These are phyloP conservation scores for Metarhizium anisopliae DNA, from an alignment of 2,329 filamentous ascomycete genomes.

Conservation along the genomic window DNA sequence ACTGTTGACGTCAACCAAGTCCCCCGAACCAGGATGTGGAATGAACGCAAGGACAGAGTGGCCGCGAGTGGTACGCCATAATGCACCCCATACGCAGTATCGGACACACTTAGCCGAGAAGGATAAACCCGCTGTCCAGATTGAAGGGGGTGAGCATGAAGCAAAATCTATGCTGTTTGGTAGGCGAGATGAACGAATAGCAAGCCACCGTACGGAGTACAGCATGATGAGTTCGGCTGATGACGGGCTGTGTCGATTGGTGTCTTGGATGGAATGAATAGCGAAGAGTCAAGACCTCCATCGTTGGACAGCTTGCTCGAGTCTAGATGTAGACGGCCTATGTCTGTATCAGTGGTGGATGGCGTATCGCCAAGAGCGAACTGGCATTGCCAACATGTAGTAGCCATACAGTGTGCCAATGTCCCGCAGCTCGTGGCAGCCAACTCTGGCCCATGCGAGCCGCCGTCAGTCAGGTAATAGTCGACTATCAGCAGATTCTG, in stretches of 20 bases:
- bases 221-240: slow-evolving; percentile 1
- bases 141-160: neutral
- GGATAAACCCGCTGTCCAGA: neutral
- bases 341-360: too few relatives aligned
- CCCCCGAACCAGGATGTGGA: neutral
- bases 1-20: slow-evolving; percentile 4
- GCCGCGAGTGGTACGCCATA: neutral
- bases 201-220: neutral
- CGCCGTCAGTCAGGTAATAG: neutral
- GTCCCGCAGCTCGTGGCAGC: neutral
- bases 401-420: too few relatives aligned
- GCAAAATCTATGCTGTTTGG: neutral
- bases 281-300: too few relatives aligned
- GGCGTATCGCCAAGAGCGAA: too few relatives aligned
- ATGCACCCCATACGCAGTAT: slow-evolving; percentile 1
- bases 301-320: too few relatives aligned
- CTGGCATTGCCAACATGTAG: too few relatives aligned
- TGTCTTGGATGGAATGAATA: neutral
- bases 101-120: neutral
- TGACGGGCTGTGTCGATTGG: slow-evolving; percentile 5
- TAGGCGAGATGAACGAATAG: neutral
- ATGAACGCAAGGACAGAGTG: neutral
- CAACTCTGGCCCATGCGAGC: neutral
- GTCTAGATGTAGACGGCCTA: too few relatives aligned
- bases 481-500: neutral